A percentile compares a stretch with the other conserved stretches of the same genome.
These are phyloP conservation scores for Colletotrichum magnum DNA, from an alignment of 2,329 filamentous ascomycete species.

Conservation along the genomic window DNA sequence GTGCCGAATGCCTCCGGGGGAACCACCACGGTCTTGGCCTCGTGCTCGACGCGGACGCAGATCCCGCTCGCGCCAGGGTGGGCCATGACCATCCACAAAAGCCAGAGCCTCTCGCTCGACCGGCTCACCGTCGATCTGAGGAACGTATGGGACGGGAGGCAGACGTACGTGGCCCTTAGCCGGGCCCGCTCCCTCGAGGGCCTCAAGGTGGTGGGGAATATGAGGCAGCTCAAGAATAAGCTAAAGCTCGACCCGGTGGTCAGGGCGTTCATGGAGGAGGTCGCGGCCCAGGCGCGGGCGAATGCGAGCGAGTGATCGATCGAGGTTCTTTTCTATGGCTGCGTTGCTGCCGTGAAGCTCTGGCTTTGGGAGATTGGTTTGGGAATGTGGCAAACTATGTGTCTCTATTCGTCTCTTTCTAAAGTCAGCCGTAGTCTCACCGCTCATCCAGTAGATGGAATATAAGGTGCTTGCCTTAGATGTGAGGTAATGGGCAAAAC, in stretches of 20 bases:
- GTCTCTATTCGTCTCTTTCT: no score
- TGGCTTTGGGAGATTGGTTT: background rate
- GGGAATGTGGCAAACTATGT: background rate
- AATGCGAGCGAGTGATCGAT: background rate
- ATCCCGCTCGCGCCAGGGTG: conserved; percentile 2
- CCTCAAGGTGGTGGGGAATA: background rate
- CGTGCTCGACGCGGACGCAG: conserved; percentile 9
- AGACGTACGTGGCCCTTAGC: conserved; percentile 3
- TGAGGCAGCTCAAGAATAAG: background rate
- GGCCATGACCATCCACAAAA: conserved; percentile 28
- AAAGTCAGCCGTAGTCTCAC: no score
- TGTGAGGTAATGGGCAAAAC: no score
- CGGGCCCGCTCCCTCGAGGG: conserved; percentile 2
- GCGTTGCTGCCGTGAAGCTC: background rate
- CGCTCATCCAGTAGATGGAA: no score
- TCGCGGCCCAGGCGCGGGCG: background rate
- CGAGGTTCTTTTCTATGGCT: background rate
- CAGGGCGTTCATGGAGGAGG: background rate
- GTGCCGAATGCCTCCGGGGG: background rate
- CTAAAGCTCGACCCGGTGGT: background rate
- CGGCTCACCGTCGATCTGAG: background rate
- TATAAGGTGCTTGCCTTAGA: no score
- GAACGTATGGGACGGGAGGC: background rate
- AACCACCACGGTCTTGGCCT: background rate
- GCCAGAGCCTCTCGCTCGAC: conserved; percentile 14